Conservation (phyloP, 352 stramenopile genomes). For the Globisporangium echinulatum region DNA sequence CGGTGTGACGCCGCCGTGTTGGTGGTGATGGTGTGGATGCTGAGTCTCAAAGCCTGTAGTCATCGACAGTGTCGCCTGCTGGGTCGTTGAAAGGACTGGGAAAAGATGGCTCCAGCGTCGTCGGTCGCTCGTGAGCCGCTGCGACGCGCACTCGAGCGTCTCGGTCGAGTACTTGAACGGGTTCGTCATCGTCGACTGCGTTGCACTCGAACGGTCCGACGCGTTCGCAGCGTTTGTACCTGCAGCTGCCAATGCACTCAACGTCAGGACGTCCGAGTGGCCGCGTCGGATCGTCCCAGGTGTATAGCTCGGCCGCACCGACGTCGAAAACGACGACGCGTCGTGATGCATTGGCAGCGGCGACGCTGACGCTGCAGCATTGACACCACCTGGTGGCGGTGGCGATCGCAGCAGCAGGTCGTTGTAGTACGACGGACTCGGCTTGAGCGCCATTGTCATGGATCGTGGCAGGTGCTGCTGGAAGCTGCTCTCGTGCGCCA, state of each 20-base stretch:
- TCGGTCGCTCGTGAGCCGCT: conserved; percentile 76
- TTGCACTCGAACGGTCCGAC: not conserved
- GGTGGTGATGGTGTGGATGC: not conserved
- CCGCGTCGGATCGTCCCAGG: conserved; percentile 16
- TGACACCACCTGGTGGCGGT: not conserved
- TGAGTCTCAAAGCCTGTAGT: no score
- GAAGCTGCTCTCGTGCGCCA: conserved; percentile 8
- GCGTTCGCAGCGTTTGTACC: no score
- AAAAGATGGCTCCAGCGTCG: conserved; percentile 96
- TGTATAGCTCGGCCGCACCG: not conserved
- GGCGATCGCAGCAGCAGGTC: conserved; percentile 6
- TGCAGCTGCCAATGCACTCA: not conserved
- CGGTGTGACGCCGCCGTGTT: conserved; percentile 13
- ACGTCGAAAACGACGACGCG: no score
- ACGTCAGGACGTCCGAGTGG: conserved; percentile 28
- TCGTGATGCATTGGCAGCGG: no score
- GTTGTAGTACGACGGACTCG: conserved; percentile 12
- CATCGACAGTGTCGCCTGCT: not conserved
- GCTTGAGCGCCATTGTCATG: conserved; percentile 22
- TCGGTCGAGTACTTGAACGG: conserved; percentile 45
- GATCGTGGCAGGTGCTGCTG: conserved; percentile 17
- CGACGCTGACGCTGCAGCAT: not conserved
- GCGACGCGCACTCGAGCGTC: conserved; percentile 20
- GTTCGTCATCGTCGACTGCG: conserved; percentile 15
- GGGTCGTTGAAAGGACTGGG: conserved; percentile 36